Base-by-base conservation (phyloP, 352 stramenopile genomes). In the Pythium aphanidermatum region DNA sequence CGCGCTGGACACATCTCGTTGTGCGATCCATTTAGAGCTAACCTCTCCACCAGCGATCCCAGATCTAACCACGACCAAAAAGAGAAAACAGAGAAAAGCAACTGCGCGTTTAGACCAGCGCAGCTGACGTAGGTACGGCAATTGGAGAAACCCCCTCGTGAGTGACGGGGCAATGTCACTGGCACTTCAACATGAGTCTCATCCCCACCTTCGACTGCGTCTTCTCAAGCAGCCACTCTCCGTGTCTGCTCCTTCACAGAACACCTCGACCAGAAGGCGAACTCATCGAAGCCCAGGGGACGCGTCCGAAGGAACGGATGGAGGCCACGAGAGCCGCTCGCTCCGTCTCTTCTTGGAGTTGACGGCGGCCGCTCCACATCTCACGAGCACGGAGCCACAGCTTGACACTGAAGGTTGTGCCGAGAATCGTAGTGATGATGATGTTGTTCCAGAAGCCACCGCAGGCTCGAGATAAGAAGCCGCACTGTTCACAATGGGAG, bases 361-460 rank as follows among this genome's bases (percentile, higher is more conserved):
- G 31, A 34, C 58, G 25, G 38, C 71, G 53, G 35, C 72, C 68
- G 13, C 41, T 38, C 25, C 53, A 63, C n/a, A 69, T 5, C 10
- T 45, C 55, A 13, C 55, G 70, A 4, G 61, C 41, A 23, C 70
- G 72, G 17, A 38, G 42, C 51, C 55, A 78, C 5, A 69, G 10
- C 19, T 49, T 61, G 13, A 45, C 34, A 1, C 17, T 31, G 17
- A 47, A 19, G 55, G 29, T 30, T 64, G 31, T 37, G 32, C 53
- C 19, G 21, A 70, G 34, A 19, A 58, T 57, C 12, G 55, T 17
- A 2, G 63, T 60, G 23, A 70, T 16, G 3, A 69, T 4, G 9
- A 88, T 46, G 33, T 85, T 58, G 37, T 65, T 51, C 63, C 61
- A 83, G 46, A 88, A 88, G n/a, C 64, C 67, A 30, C 64, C 44